These are phyloP conservation scores for Cordyceps javanica DNA, from an alignment of 2,329 filamentous ascomycete species.

Conservation along the genomic window DNA sequence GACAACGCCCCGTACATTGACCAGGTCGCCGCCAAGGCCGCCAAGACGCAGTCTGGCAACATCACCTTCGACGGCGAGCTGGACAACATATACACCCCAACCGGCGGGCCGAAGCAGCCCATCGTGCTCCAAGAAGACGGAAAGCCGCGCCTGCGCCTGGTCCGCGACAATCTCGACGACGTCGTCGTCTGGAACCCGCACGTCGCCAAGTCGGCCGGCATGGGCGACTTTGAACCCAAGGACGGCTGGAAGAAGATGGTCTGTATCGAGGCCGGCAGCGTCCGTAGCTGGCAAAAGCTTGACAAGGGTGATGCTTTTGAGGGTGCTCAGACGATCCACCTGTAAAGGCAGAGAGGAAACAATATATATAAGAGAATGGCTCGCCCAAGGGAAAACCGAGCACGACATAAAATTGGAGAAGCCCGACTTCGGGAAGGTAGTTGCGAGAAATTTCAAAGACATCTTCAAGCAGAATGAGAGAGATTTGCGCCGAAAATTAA, in stretches of 20 bases:
- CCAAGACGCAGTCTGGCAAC: constrained; percentile 57
- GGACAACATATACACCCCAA: constrained; percentile 80
- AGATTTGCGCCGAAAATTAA: no score
- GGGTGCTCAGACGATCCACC: constrained; percentile 51
- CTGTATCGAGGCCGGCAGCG: constrained; percentile 85
- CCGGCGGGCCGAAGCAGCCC: constrained; percentile 51
- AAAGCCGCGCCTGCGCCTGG: constrained; percentile 62
- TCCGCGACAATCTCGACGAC: constrained; percentile 78
- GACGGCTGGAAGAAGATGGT: constrained; percentile 91
- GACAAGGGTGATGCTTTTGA: constrained; percentile 69
- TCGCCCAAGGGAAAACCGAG: not conserved
- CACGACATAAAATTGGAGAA: not conserved
- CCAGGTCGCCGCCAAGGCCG: constrained; percentile 65
- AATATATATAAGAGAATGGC: not conserved
- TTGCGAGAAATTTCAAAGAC: no score
- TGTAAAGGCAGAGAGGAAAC: constrained; percentile 18
- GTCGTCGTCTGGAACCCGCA: constrained; percentile 98
- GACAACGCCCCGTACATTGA: constrained; percentile 72
- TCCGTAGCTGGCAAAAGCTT: constrained; percentile 74
- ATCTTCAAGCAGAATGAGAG: no score
- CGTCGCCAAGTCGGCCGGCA: constrained; percentile 73
- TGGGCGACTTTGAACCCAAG: constrained; percentile 83
- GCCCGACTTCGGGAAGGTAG: no score
- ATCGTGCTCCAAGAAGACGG: constrained; percentile 58
- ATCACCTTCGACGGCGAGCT: constrained; percentile 71